These are phyloP conservation scores for Casaregolazyma lundiana DNA, from an alignment of 1,139 yeast genomes.

Conservation along the genomic window DNA sequence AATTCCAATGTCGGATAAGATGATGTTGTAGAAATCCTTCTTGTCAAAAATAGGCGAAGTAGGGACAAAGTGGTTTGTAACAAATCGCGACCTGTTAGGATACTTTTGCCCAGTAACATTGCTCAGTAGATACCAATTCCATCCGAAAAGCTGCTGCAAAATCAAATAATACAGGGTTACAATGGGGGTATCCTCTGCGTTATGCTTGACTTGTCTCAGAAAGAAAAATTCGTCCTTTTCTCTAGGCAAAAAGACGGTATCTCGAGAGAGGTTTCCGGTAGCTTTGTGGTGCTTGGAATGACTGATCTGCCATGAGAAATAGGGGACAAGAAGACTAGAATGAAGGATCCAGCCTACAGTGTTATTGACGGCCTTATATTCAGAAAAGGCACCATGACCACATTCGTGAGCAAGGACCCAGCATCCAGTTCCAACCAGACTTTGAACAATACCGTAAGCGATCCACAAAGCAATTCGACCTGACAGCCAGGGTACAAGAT, in stretches of 20 bases:
- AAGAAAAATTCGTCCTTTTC: slow-evolving; percentile 52
- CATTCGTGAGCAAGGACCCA: slow-evolving; percentile 92
- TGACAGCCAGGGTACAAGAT: slow-evolving; percentile 41
- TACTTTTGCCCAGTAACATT: slow-evolving; percentile 77
- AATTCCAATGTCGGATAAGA: slow-evolving; percentile 71
- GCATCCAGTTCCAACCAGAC: slow-evolving; percentile 70
- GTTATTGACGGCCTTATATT: slow-evolving; percentile 65
- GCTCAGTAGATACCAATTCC: slow-evolving; percentile 58
- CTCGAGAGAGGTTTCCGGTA: slow-evolving; percentile 75
- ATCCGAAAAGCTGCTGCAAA: slow-evolving; percentile 73
- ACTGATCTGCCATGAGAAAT: slow-evolving; percentile 79
- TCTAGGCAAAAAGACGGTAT: slow-evolving; percentile 77
- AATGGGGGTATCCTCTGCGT: slow-evolving; percentile 70
- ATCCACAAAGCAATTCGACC: slow-evolving; percentile 57
- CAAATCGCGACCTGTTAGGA: slow-evolving; percentile 47
- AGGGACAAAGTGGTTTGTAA: slow-evolving; percentile 66
- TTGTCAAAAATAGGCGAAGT: slow-evolving; percentile 66
- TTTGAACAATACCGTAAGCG: slow-evolving; percentile 50
- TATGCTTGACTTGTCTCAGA: slow-evolving; percentile 25
- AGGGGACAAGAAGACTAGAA: slow-evolving; percentile 74
- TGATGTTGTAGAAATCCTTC: slow-evolving; percentile 63
- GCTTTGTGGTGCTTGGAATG: slow-evolving; percentile 88
- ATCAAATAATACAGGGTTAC: slow-evolving; percentile 51
- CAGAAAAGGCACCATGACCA: slow-evolving; percentile 83
- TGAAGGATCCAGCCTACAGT: slow-evolving; percentile 78